phyloP scores from a whole-genome alignment of 768 basidiomycete species.

The Mycena venus region DNA sequence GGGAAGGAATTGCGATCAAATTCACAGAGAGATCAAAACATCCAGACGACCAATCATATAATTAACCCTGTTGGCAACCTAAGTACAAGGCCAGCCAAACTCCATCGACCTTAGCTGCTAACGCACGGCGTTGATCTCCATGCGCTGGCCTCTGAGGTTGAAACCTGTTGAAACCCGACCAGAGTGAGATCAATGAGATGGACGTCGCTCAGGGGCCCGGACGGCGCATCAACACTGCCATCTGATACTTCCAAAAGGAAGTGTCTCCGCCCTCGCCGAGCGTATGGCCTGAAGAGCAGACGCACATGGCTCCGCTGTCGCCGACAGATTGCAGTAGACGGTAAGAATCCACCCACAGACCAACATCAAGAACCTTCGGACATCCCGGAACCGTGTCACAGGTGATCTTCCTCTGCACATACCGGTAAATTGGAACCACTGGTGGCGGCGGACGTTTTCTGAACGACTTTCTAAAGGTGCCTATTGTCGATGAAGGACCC shows the following conservation, averaged over 20 bases:
- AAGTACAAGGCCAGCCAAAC: background rate
- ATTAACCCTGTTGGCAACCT: constrained; percentile 10
- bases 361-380: background rate
- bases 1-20: constrained; percentile 14
- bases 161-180: background rate
- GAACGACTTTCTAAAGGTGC: background rate
- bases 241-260: background rate
- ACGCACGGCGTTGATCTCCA: background rate
- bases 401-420: too few relatives aligned
- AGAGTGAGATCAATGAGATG: too few relatives aligned
- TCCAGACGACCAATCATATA: background rate
- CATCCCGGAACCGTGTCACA: background rate
- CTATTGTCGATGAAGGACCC: background rate
- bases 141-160: background rate
- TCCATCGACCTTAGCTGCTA: background rate
- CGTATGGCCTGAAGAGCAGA: too few relatives aligned
- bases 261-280: too few relatives aligned
- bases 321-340: background rate
- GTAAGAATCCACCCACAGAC: too few relatives aligned
- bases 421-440: too few relatives aligned
- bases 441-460: background rate
- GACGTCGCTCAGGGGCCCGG: background rate
- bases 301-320: background rate
- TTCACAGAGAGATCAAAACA: constrained; percentile 9
- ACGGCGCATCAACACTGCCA: background rate